Evolutionary conservation across 169 alveolate species (phyloP), one percentile per base, ranked within the genome.

Genomic region (Eimeria sp.): DNA sequence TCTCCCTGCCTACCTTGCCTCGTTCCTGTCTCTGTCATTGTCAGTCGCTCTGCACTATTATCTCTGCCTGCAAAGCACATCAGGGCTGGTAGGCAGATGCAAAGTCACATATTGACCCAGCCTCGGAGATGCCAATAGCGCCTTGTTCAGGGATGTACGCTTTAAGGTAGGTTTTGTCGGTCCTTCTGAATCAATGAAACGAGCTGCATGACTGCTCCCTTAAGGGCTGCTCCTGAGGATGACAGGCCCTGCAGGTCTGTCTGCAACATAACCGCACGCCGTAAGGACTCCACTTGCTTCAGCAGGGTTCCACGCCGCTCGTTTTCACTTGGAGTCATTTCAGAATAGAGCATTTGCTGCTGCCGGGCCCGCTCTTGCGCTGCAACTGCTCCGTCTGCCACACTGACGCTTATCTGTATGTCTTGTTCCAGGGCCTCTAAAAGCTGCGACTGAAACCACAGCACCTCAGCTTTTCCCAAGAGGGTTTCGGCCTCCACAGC

Each of bases 371-470:
- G 80, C n/a, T 33, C 30, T 77, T 43, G 23, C 25, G 43, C 18
- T 46, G 43, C 66, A 43, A 62, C 66, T 77, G 66, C 87, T 25
- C 62, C 25, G 27, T 25, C 64, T 52, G 87, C 37, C 46, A 77
- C 14, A 23, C 43, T 43, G 46, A 33, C 46, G 87, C 87, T 77
- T 13, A 23, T 46, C 87, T 52, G 62, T 37, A 77, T n/a, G 87
- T 77, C 87, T 4, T 23, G 20, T 52, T 77, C 87, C 66, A 77
- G 62, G 23, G 87, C 10, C 43, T 77, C 87, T n/a, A 49, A 6
- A 43, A 77, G 87, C 87, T 77, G 87, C 87, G 33, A 43, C 37
- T 46, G 64, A 43, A 77, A 18, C 87, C 62, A 27, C 87, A 77
- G 43, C 6, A 49, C 6, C 62, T 77, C 87, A 18, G 66, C 87